Evolutionary conservation across 495 filamentous ascomycete genomes (phyloP), one percentile per base, ranked within the genome.

Genomic region (Lepidopterella palustris): DNA sequence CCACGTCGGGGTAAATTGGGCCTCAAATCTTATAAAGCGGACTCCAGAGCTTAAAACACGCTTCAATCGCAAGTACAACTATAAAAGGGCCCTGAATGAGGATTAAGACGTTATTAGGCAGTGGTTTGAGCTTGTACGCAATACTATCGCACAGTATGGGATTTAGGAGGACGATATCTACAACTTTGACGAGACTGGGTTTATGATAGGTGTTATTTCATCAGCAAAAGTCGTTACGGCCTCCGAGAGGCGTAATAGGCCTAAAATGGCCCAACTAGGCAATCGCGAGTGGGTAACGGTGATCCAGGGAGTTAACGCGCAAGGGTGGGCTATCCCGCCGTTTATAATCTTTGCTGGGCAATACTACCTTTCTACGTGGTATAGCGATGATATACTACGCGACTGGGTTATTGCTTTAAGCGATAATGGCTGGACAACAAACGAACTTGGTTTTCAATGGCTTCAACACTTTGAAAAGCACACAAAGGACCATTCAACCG

Each of bases 151-250:
- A 15, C 67, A 76, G 57, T 72, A 76, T 56, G 63, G 67, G 11
- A 75, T 79, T 48, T 25, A 40, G 9, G 60, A 72, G n/a, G 63
- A 71, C n/a, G 71, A 78, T 68, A 70, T 73, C 23, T 53, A 53
- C 18, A 53, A 53, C 24, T 53, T 53, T 27, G 49, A 53, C 26
- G 23, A 53, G 24, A 53, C 49, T 27, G 49, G 49, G 9, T 53
- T 53, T 53, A 21, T 53, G 24, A 24, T 53, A 6, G 49, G 49
- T 11, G 24, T 21, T 4, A 53, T 53, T 5, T 25, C 24, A 5
- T 27, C 49, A 5, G 4, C 8, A 11, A 5, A 24, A 6, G 49
- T 53, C 20, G 20, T 53, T 53, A 53, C 49, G 23, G 24, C 9
- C 28, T 27, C 49, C 20, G 49, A 53, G 23, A 27, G 49, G 28